Percentiles rank a stretch among this genome's conserved stretches.
Conservation (phyloP, 192 early-diverging fungal species). For the Geranomyces michiganensis region DNA sequence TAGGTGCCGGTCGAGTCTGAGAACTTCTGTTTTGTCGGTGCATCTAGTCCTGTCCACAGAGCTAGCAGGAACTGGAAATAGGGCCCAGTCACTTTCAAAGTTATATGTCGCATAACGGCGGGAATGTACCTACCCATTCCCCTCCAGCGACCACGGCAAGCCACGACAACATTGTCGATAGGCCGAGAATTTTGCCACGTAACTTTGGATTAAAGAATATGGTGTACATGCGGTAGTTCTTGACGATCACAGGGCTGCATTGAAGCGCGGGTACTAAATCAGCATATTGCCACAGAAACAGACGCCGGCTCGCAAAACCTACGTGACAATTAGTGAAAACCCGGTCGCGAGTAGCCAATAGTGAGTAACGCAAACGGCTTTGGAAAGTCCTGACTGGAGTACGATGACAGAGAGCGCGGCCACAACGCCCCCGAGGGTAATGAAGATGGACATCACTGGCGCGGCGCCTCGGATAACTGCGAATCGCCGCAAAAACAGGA, state of each 20-base stretch:
- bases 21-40: not conserved
- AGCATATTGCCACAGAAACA: not conserved
- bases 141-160: not conserved
- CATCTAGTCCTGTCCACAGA: conserved; percentile 5
- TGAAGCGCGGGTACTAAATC: not conserved
- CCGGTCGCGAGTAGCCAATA: not conserved
- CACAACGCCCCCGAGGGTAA: not conserved
- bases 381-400: conserved; percentile 1
- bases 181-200: not conserved
- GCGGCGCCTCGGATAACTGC: not conserved
- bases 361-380: not conserved
- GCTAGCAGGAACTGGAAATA: conserved; percentile 5
- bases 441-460: conserved; percentile 2
- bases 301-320: not conserved
- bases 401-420: not conserved
- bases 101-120: no score
- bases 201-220: conserved; percentile 11
- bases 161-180: not conserved
- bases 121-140: conserved; percentile 3
- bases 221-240: conserved; percentile 9
- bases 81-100: no score
- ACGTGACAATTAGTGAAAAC: conserved; percentile 5
- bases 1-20: not conserved
- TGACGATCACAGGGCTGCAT: not conserved
- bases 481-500: conserved; percentile 1